A percentile compares a stretch with the other conserved stretches of the same genome.
Evolutionary conservation across 2,329 filamentous ascomycete genomes (phyloP).

Genomic region (Fusarium protoensiforme): DNA sequence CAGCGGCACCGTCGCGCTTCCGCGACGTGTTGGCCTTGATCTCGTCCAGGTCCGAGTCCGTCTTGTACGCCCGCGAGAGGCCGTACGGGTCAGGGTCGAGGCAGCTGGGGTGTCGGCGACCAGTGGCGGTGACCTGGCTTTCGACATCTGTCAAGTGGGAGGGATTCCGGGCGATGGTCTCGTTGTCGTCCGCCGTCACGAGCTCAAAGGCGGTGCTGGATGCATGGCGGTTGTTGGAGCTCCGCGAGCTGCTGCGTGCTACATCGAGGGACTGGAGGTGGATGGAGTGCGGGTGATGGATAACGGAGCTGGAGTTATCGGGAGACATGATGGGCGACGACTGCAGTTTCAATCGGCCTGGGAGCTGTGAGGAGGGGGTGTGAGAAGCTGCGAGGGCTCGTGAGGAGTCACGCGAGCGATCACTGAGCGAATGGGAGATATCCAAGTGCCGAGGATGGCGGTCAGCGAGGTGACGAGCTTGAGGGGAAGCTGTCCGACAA

Average conservation of each 20-base stretch:
- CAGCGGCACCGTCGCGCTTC: conserved; percentile 68
- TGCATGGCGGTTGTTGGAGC: conserved; percentile 46
- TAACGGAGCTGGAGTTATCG: conserved; percentile 54
- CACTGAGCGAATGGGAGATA: not conserved
- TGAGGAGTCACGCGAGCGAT: not conserved
- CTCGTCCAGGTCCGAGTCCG: conserved; percentile 76
- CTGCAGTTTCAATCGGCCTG: not conserved
- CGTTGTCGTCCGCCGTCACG: conserved; percentile 48
- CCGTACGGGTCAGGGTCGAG: conserved; percentile 82
- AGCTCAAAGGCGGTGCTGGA: conserved; percentile 61
- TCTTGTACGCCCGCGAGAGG: conserved; percentile 82
- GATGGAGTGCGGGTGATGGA: conserved; percentile 58
- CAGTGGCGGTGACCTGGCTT: conserved; percentile 53
- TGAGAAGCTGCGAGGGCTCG: not conserved
- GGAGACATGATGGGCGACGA: conserved; percentile 51
- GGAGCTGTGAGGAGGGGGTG: not conserved
- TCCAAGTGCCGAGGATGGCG: not conserved
- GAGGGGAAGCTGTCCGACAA: not conserved
- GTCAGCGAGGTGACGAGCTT: not conserved
- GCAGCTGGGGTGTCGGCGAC: conserved; percentile 51
- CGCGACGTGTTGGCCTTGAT: conserved; percentile 85
- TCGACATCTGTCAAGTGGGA: conserved; percentile 59
- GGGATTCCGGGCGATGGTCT: conserved; percentile 56
- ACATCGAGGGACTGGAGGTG: conserved; percentile 50
- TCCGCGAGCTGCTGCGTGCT: conserved; percentile 43